A percentile compares a stretch with the other conserved stretches of the same genome.
These are phyloP conservation scores for Aspergillus leporis DNA, from an alignment of 495 filamentous ascomycete species.

Conservation along the genomic window DNA sequence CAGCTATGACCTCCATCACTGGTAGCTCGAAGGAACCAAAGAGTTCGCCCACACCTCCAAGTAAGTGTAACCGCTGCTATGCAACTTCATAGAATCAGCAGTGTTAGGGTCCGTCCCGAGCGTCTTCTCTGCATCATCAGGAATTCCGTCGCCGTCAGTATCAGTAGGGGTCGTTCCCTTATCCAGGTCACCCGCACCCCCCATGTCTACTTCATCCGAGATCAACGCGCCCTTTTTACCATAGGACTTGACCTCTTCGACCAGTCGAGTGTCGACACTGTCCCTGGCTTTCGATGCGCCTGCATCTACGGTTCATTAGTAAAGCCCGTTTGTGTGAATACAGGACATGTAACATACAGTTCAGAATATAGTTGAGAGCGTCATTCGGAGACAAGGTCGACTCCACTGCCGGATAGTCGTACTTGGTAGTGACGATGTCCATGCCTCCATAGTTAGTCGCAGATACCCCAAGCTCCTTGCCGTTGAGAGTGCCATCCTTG, in stretches of 20 bases:
- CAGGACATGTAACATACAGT: slow-evolving; percentile 13
- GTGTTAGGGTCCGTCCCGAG: slow-evolving; percentile 18
- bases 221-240: slow-evolving; percentile 16
- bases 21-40: slow-evolving; percentile 15
- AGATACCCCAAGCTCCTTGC: slow-evolving; percentile 10
- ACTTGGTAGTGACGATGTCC: slow-evolving; percentile 17
- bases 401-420: slow-evolving; percentile 17
- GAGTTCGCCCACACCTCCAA: slow-evolving; percentile 25
- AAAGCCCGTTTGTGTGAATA: background rate
- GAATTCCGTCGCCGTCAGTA: slow-evolving; percentile 22
- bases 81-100: slow-evolving; percentile 17
- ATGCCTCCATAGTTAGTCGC: slow-evolving; percentile 17
- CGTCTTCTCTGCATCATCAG: slow-evolving; percentile 17
- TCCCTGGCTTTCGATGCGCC: slow-evolving; percentile 19
- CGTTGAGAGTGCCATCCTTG: slow-evolving; percentile 19
- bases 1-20: background rate
- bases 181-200: slow-evolving; percentile 16
- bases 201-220: slow-evolving; percentile 18
- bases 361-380: slow-evolving; percentile 15
- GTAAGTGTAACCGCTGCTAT: slow-evolving; percentile 21
- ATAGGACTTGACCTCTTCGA: slow-evolving; percentile 17
- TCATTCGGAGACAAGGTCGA: slow-evolving; percentile 11
- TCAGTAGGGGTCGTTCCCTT: slow-evolving; percentile 10
- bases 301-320: slow-evolving; percentile 12
- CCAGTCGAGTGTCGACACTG: slow-evolving; percentile 15